These are phyloP conservation scores for Colletotrichum theobromicola DNA, from an alignment of 2,329 filamentous ascomycete species.

Conservation along the genomic window DNA sequence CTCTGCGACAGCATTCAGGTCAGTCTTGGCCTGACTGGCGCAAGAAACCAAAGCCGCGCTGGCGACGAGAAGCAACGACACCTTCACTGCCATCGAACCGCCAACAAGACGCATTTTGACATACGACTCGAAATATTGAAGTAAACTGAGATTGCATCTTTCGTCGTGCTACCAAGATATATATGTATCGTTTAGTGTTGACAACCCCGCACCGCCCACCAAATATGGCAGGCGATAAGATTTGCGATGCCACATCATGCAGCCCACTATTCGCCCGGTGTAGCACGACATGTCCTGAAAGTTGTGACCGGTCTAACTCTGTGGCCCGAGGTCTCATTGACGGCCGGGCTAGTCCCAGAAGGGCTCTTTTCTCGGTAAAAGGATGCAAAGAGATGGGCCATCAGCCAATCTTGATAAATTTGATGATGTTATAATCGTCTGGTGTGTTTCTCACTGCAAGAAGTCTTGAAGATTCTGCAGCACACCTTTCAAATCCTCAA, in stretches of 20 bases:
- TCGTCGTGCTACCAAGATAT: not conserved
- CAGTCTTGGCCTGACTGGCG: not conserved
- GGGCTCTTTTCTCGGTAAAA: not conserved
- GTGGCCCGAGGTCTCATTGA: not conserved
- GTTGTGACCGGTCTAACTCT: not conserved
- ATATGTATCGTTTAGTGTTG: not conserved
- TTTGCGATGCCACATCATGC: not conserved
- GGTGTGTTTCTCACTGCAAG: not conserved
- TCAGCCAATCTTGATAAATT: not conserved
- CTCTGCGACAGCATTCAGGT: not conserved
- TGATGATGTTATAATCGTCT: not conserved
- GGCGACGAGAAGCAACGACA: not conserved
- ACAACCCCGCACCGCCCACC: not conserved
- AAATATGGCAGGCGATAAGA: not conserved
- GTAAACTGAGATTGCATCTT: not conserved
- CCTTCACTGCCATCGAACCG: not conserved
- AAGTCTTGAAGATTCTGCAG: conserved; percentile 29
- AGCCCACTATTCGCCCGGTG: not conserved
- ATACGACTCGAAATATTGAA: not conserved
- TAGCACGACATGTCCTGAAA: not conserved
- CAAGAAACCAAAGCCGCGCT: not conserved
- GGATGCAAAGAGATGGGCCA: not conserved
- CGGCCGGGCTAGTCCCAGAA: not conserved
- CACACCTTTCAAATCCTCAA: conserved; percentile 48
- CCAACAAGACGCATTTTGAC: not conserved